Evolutionary conservation across 1,284 basidiomycete genomes (phyloP).

Genomic region (Marasmius fiardii): DNA sequence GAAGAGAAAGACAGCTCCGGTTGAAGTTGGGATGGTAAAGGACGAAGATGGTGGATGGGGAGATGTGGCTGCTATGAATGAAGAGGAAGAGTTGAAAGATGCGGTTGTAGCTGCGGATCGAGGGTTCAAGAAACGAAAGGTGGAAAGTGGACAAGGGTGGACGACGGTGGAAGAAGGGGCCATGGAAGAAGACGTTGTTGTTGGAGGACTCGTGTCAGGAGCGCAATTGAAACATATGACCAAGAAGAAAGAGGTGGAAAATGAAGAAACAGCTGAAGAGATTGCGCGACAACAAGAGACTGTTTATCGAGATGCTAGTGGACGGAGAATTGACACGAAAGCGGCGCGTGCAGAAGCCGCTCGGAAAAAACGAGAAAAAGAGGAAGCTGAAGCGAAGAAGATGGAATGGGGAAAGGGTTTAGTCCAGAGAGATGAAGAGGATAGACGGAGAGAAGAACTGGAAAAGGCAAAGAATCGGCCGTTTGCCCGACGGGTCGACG

Average conservation of each 20-base stretch:
- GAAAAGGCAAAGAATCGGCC: conserved; percentile 63
- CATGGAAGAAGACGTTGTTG: conserved; percentile 51
- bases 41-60: conserved; percentile 75
- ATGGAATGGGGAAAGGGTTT: conserved; percentile 98
- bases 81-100: conserved; percentile 52
- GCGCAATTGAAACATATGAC: conserved; percentile 52
- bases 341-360: conserved; percentile 81
- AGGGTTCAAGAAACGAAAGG: conserved; percentile 69
- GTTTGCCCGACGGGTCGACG: conserved; percentile 81
- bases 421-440: conserved; percentile 78
- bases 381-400: conserved; percentile 84
- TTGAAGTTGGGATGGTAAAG: conserved; percentile 39
- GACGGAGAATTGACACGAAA: conserved; percentile 87
- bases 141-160: conserved; percentile 45
- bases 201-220: conserved; percentile 62
- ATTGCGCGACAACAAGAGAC: conserved; percentile 78
- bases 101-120: conserved; percentile 67
- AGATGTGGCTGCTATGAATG: conserved; percentile 38
- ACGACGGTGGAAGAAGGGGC: conserved; percentile 47
- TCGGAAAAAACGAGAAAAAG: conserved; percentile 68
- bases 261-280: conserved; percentile 50
- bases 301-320: conserved; percentile 89
- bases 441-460: conserved; percentile 60
- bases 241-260: conserved; percentile 21
- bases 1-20: conserved; percentile 44